phyloP scores from a whole-genome alignment of 2,329 filamentous ascomycete species.

The Rhexocercosporidium sp. region DNA sequence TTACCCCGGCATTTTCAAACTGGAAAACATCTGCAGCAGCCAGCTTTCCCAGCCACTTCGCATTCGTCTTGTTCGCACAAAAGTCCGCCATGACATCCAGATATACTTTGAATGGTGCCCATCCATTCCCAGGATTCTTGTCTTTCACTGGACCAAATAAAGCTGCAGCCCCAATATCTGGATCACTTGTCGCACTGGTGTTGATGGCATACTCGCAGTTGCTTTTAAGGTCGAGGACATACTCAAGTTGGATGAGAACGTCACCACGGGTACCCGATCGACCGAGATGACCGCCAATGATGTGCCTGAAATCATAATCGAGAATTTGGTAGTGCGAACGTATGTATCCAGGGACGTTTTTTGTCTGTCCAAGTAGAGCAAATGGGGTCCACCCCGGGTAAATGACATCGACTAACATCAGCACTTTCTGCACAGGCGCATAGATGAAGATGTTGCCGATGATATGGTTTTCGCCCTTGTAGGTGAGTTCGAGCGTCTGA shows the following conservation, averaged over 20 bases:
- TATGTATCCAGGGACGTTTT: conserved; percentile 38
- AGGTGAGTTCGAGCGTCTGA: conserved; percentile 38
- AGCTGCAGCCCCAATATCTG: conserved; percentile 9
- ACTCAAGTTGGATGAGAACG: conserved; percentile 34
- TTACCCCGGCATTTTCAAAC: conserved; percentile 32
- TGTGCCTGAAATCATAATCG: conserved; percentile 38
- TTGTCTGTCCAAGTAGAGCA: conserved; percentile 29
- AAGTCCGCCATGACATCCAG: conserved; percentile 25
- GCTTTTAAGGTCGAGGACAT: conserved; percentile 32
- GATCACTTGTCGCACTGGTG: conserved; percentile 19
- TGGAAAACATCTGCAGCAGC: conserved; percentile 36
- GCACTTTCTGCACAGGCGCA: conserved; percentile 32
- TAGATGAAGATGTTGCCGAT: conserved; percentile 41
- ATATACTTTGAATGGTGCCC: conserved; percentile 33
- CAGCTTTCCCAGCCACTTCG: conserved; percentile 34
- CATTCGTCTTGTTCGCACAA: conserved; percentile 34
- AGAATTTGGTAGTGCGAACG: conserved; percentile 38
- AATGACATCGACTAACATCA: conserved; percentile 39
- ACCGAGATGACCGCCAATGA: conserved; percentile 36
- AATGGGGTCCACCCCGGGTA: conserved; percentile 39
- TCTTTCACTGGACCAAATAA: conserved; percentile 16
- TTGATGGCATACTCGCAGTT: conserved; percentile 31
- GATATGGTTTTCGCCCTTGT: conserved; percentile 38
- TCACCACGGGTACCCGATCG: conserved; percentile 33
- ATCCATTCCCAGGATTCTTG: conserved; percentile 35